Evolutionary conservation across 805 yeast genomes (phyloP).

Genomic region (Hanseniaspora vineae): DNA sequence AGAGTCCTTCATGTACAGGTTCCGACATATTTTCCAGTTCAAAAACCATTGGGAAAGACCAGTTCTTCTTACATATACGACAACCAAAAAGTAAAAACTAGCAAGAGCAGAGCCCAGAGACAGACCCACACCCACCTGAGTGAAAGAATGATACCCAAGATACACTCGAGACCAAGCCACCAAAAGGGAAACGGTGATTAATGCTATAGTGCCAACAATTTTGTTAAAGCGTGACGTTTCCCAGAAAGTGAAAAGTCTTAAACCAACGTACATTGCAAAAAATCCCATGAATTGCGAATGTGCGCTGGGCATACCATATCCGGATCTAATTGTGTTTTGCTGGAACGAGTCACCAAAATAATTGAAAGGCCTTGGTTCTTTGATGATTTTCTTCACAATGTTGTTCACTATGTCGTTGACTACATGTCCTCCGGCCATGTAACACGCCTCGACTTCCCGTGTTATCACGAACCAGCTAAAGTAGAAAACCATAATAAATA

Average conservation of each 20-base stretch:
- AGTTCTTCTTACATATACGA: constrained; percentile 43
- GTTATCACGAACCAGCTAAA: constrained; percentile 73
- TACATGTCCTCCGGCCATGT: constrained; percentile 79
- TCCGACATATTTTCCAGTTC: constrained; percentile 38
- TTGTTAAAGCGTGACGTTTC: constrained; percentile 20
- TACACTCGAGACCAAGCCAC: constrained; percentile 66
- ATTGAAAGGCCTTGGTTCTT: constrained; percentile 60
- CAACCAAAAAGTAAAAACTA: constrained; percentile 37
- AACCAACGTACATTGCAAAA: constrained; percentile 43
- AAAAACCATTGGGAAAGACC: constrained; percentile 61
- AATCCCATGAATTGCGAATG: constrained; percentile 95
- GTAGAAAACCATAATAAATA: constrained; percentile 62
- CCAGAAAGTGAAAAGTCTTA: constrained; percentile 34
- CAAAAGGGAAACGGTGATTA: constrained; percentile 21
- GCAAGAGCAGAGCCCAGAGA: constrained; percentile 52
- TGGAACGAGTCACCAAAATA: constrained; percentile 24
- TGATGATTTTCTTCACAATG: constrained; percentile 46
- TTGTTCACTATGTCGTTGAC: constrained; percentile 63
- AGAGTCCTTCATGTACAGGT: constrained; percentile 48
- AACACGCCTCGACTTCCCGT: constrained; percentile 74
- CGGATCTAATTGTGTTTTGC: constrained; percentile 33
- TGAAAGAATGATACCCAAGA: constrained; percentile 58
- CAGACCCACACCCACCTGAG: constrained; percentile 67
- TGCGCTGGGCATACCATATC: constrained; percentile 95
- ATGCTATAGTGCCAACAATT: constrained; percentile 17